Evolutionary conservation across 805 yeast genomes (phyloP), one percentile per base, ranked within the genome.

Genomic region (Crinitomyces ghanaensis): DNA sequence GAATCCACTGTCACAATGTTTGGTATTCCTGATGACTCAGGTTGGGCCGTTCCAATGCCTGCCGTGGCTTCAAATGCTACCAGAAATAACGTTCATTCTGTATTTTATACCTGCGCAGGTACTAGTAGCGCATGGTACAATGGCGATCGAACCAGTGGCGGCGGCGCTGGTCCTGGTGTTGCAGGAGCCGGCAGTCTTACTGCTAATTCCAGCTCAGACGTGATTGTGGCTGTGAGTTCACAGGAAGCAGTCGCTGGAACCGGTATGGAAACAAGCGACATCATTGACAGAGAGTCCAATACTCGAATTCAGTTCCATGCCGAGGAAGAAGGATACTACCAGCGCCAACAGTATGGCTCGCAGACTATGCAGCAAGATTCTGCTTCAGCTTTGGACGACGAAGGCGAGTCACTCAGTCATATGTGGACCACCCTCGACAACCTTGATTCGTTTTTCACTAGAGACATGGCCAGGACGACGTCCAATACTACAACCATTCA

Each of bases 31-130:
- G 88, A 81, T 40, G 94, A 82, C 8, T 75, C 79, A 48, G 99
- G 99, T 1, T 91, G 99, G 99, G 77, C 95, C 0, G 75, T 93
- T 31, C 93, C 97, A 2, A 80, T 82, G 88, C 95, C 98, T 2
- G 82, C 88, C 0, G 74, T 84, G 27, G 77, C 91, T 2, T 84
- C 95, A 0, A 79, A 93, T 0, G 71, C 81, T 11, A 82, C 97
- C 1, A 64, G 96, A 43, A 83, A 82, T 51, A 91, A 91, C 49
- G 93, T 91, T 1, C 97, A 91, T 54, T 86, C 97, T 0, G 97
- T 91, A 3, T 91, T 82, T 51, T 74, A 85, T 19, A 82, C 95
- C 0, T 88, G 96, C 26, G 15, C 11, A 12, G 12, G 24, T 17
- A 19, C 28, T 9, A n/a, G n/a, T n/a, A n/a, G n/a, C n/a, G n/a